phyloP scores from a whole-genome alignment of 2,329 filamentous ascomycete genomes.

The Aspergillus sp. region DNA sequence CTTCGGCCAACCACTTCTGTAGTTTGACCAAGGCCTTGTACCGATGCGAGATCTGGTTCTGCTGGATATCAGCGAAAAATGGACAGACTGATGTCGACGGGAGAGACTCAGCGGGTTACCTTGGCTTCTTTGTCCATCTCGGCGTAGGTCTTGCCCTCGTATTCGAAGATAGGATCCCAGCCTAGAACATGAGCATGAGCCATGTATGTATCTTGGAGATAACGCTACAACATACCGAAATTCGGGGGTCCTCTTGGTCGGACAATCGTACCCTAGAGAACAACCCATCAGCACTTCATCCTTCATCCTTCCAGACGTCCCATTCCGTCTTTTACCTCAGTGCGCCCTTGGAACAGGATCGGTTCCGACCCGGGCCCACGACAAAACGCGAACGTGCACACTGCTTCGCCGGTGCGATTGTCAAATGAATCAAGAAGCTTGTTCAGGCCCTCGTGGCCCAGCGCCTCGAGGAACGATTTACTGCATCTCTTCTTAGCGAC shows the following conservation, averaged over 20 bases:
- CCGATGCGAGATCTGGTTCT: constrained; percentile 89
- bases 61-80: constrained; percentile 9
- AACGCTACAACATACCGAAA: constrained; percentile 65
- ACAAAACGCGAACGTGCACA: constrained; percentile 94
- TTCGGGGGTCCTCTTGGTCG: constrained; percentile 72
- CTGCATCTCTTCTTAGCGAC: constrained; percentile 45
- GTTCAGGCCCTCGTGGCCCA: constrained; percentile 84
- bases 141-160: constrained; percentile 85
- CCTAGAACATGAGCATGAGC: constrained; percentile 51
- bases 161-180: constrained; percentile 97
- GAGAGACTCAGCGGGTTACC: constrained; percentile 50
- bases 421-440: constrained; percentile 84
- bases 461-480: constrained; percentile 86
- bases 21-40: constrained; percentile 83
- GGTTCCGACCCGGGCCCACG: constrained; percentile 79
- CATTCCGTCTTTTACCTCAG: constrained; percentile 56
- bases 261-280: constrained; percentile 70
- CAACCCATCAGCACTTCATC: not conserved
- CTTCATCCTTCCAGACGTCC: too few relatives aligned
- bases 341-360: constrained; percentile 87
- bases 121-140: constrained; percentile 94
- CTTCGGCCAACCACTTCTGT: constrained; percentile 68
- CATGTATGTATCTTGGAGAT: not conserved
- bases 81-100: not conserved
- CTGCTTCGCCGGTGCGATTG: constrained; percentile 87